These are phyloP conservation scores for Bruguiera sexangula DNA, from an alignment of 345 rosid species.

Conservation along the genomic window DNA sequence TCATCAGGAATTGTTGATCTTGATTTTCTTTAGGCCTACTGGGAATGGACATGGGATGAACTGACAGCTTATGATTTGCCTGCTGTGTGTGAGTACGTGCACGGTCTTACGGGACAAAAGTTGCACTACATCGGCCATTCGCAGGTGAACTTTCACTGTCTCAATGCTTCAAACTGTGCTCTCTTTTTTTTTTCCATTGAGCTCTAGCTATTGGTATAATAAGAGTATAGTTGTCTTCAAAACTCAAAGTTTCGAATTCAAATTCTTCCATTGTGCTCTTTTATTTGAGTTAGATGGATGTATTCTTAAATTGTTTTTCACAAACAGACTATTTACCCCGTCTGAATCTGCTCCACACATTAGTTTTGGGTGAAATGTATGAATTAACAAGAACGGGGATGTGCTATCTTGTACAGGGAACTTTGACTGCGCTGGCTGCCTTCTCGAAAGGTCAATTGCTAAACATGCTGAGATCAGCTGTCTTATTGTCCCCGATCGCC, in stretches of 20 bases:
- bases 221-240: too few relatives aligned
- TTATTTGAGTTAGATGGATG: background rate
- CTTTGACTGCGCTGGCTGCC: conserved; percentile 50
- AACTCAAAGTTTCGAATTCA: too few relatives aligned
- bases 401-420: conserved; percentile 31
- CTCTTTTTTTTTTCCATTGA: background rate
- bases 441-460: conserved; percentile 37
- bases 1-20: background rate
- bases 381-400: background rate
- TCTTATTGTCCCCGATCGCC: conserved; percentile 48
- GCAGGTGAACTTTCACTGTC: conserved; percentile 25
- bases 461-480: conserved; percentile 49
- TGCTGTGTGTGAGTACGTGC: conserved; percentile 38
- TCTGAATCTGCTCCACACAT: too few relatives aligned
- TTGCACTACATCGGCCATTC: conserved; percentile 54
- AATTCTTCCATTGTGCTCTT: too few relatives aligned
- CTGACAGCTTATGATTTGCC: conserved; percentile 51
- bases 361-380: too few relatives aligned
- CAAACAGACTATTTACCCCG: too few relatives aligned
- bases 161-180: background rate
- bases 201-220: too few relatives aligned
- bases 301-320: too few relatives aligned
- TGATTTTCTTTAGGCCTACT: conserved; percentile 32
- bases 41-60: conserved; percentile 67
- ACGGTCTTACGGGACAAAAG: conserved; percentile 37